These are phyloP conservation scores for Colletotrichum destructivum DNA, from an alignment of 2,329 filamentous ascomycete genomes.

Conservation along the genomic window DNA sequence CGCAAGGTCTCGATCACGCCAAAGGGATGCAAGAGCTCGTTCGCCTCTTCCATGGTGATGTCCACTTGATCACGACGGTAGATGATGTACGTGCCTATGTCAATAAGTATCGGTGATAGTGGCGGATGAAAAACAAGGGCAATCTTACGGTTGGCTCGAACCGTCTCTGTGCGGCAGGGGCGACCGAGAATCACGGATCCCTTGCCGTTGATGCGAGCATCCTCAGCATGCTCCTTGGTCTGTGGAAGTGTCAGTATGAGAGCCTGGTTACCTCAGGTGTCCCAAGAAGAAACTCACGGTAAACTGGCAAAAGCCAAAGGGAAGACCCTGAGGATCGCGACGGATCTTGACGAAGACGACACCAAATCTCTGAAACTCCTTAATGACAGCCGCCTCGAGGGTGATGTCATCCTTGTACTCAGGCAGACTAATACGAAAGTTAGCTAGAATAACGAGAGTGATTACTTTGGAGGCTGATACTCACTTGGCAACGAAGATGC, in stretches of 20 bases:
- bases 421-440: conserved; percentile 60
- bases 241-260: conserved; percentile 51
- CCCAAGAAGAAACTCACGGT: conserved; percentile 61
- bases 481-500: conserved; percentile 78
- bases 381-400: conserved; percentile 68
- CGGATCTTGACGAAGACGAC: conserved; percentile 75
- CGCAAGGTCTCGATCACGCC: conserved; percentile 58
- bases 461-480: conserved; percentile 46
- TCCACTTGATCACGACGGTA: conserved; percentile 55
- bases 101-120: conserved; percentile 45
- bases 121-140: background rate
- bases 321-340: conserved; percentile 70
- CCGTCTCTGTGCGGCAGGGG: conserved; percentile 72
- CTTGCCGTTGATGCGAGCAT: conserved; percentile 63
- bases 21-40: conserved; percentile 57
- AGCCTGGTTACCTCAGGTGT: no score
- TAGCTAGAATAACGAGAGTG: conserved; percentile 23
- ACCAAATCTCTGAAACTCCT: conserved; percentile 68
- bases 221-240: conserved; percentile 64
- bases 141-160: conserved; percentile 70
- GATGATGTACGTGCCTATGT: conserved; percentile 65
- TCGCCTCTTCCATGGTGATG: conserved; percentile 61
- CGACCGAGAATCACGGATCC: conserved; percentile 68
- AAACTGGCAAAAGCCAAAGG: conserved; percentile 76
- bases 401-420: conserved; percentile 63